These are phyloP conservation scores for Candida xyloterini DNA, from an alignment of 805 yeast species.

Conservation along the genomic window DNA sequence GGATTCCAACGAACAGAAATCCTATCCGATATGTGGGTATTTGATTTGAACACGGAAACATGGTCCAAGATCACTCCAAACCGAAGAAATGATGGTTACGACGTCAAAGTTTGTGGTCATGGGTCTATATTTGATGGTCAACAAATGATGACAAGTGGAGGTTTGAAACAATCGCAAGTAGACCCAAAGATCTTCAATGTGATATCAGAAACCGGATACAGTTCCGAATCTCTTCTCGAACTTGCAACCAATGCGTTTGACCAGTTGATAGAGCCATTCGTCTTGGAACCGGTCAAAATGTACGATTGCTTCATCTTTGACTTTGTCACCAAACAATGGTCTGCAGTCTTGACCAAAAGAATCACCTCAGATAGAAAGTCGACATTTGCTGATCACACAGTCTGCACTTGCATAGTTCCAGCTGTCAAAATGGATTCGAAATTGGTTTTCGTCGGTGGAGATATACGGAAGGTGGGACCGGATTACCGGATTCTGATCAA, in stretches of 20 bases:
- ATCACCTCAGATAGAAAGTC: not conserved
- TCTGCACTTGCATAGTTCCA: conserved; percentile 10
- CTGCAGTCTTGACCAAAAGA: conserved; percentile 10
- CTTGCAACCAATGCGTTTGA: not conserved
- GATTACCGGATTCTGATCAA: conserved; percentile 3
- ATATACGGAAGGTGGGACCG: conserved; percentile 10
- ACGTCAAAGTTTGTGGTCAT: conserved; percentile 27
- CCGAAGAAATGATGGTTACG: conserved; percentile 6
- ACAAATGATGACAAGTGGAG: conserved; percentile 26
- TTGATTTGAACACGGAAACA: conserved; percentile 40
- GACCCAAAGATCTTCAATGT: not conserved
- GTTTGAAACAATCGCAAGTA: conserved; percentile 20
- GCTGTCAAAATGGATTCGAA: conserved; percentile 22
- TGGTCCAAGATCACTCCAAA: conserved; percentile 35
- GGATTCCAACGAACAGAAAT: conserved; percentile 29
- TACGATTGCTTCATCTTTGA: conserved; percentile 17
- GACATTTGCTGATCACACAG: not conserved
- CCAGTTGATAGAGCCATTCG: not conserved
- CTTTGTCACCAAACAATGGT: conserved; percentile 24
- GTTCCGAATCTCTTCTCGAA: not conserved
- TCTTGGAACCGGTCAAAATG: not conserved
- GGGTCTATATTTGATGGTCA: conserved; percentile 16
- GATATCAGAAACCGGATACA: not conserved
- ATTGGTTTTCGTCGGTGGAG: conserved; percentile 23
- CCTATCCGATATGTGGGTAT: conserved; percentile 50